These are phyloP conservation scores for Sextonia rubra DNA, from an alignment of 164 flowering plant genomes.

Conservation along the genomic window DNA sequence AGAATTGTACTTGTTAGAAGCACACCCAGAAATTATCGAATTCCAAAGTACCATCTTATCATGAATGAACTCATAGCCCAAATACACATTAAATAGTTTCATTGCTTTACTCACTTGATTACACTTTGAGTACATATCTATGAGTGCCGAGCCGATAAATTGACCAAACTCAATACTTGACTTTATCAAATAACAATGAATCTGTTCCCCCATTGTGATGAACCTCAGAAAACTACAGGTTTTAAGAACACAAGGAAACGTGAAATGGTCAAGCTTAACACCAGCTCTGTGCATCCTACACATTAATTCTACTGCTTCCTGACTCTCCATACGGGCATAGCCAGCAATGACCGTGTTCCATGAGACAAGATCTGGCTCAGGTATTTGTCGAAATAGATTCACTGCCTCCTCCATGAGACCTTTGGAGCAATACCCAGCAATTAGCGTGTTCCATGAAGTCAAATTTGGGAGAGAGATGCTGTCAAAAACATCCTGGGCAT, in stretches of 20 bases:
- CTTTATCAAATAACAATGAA: conserved; percentile 20
- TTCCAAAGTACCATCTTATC: conserved; percentile 22
- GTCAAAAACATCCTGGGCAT: conserved; percentile 26
- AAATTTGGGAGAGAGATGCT: conserved; percentile 1
- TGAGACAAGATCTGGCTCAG: conserved; percentile 20
- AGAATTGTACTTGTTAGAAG: conserved; percentile 4
- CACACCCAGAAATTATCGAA: conserved; percentile 24
- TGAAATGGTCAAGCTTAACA: conserved; percentile 23
- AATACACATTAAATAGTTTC: conserved; percentile 10
- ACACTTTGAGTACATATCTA: conserved; percentile 28
- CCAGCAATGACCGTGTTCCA: conserved; percentile 32
- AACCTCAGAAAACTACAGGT: conserved; percentile 15
- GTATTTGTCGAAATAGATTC: conserved; percentile 22
- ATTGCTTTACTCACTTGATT: conserved; percentile 18
- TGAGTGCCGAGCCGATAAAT: conserved; percentile 17
- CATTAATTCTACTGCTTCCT: conserved; percentile 14
- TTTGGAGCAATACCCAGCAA: conserved; percentile 23
- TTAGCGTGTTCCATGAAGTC: conserved; percentile 27
- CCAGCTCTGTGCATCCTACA: conserved; percentile 19
- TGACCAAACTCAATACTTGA: conserved; percentile 7
- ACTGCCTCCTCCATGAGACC: conserved; percentile 25
- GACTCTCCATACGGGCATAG: conserved; percentile 7
- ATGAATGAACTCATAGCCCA: conserved; percentile 2
- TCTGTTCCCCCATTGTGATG: conserved; percentile 20
- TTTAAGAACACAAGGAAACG: conserved; percentile 26